phyloP scores from a whole-genome alignment of 495 filamentous ascomycete species.

The Apodospora peruviana region DNA sequence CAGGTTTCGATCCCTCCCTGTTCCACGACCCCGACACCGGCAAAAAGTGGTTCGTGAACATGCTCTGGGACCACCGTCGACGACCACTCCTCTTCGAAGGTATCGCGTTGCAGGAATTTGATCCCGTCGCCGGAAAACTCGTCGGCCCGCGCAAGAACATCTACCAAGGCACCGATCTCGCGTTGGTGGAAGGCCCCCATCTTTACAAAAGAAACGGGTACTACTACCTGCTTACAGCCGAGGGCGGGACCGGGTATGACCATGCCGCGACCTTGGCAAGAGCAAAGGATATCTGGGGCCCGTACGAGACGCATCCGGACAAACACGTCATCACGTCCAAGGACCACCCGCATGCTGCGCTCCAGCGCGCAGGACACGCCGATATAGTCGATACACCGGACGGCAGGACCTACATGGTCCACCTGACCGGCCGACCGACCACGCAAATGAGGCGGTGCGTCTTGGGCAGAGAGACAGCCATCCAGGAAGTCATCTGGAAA shows the following conservation, averaged over 20 bases:
- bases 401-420: constrained; percentile 52
- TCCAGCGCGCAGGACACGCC: constrained; percentile 54
- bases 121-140: constrained; percentile 35
- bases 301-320: constrained; percentile 50
- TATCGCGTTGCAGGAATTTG: constrained; percentile 46
- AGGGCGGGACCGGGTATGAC: constrained; percentile 56
- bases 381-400: constrained; percentile 54
- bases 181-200: constrained; percentile 57
- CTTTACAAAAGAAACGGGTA: constrained; percentile 59
- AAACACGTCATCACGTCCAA: constrained; percentile 42
- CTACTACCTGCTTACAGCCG: constrained; percentile 65
- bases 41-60: constrained; percentile 51
- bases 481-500: constrained; percentile 51
- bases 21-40: constrained; percentile 52
- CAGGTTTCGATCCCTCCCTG: constrained; percentile 53
- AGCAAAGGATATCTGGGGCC: constrained; percentile 50
- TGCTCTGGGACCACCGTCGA: constrained; percentile 46
- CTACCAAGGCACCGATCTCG: constrained; percentile 49
- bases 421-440: constrained; percentile 47
- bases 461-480: constrained; percentile 48
- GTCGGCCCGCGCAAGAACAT: constrained; percentile 46
- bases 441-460: constrained; percentile 50
- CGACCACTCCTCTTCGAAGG: constrained; percentile 41
- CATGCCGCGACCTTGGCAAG: constrained; percentile 51
- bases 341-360: constrained; percentile 35